Percentiles rank a stretch among this genome's conserved stretches.
Evolutionary conservation across 805 yeast species (phyloP).

Genomic region (Huiozyma naganishii): DNA sequence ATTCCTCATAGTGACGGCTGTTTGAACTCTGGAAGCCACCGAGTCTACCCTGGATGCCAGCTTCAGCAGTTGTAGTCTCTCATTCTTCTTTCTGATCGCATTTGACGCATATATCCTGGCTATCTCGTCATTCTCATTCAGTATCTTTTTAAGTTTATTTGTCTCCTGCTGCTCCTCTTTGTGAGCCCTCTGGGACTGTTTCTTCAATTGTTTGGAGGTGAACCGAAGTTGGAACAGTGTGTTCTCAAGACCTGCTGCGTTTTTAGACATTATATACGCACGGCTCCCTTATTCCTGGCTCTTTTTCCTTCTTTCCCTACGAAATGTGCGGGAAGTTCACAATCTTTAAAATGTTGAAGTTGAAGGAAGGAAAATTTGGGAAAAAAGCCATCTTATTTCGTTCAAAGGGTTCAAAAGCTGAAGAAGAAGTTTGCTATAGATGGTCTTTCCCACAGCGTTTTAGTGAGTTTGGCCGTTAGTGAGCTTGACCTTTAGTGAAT

Average conservation of each 20-base stretch:
- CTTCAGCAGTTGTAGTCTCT: constrained; percentile 67
- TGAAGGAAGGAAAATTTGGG: too few species aligned
- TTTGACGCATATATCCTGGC: constrained; percentile 92
- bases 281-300: not conserved
- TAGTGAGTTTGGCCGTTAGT: too few species aligned
- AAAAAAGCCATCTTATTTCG: too few species aligned
- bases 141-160: constrained; percentile 67
- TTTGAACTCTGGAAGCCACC: constrained; percentile 89
- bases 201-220: constrained; percentile 84
- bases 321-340: too few species aligned
- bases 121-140: constrained; percentile 52
- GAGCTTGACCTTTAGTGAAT: too few species aligned
- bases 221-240: constrained; percentile 40
- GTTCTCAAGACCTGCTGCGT: constrained; percentile 25
- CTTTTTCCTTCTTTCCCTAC: not conserved
- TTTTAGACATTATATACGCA: constrained; percentile 20
- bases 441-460: too few species aligned
- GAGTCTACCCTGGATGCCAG: constrained; percentile 89
- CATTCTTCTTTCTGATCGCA: constrained; percentile 86
- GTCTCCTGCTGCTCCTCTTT: constrained; percentile 85
- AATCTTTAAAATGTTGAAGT: too few species aligned
- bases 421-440: too few species aligned
- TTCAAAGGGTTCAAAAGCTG: too few species aligned
- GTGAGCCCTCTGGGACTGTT: constrained; percentile 84
- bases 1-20: constrained; percentile 95